Base-by-base conservation (phyloP, 2,329 filamentous ascomycete genomes). In the Phialemonium atrogriseum region DNA sequence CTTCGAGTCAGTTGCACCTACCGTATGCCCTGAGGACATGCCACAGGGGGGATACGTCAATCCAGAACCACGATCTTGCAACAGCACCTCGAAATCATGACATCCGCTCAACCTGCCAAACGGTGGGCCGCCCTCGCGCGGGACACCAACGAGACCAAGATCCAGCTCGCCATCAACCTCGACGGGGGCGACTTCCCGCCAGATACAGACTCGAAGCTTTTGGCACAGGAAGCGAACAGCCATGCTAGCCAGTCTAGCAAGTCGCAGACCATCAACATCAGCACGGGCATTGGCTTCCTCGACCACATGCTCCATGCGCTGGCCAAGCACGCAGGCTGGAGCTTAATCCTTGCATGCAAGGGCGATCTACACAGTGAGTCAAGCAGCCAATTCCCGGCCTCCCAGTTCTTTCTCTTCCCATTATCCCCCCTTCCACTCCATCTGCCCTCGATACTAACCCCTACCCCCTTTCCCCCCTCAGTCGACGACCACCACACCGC, bases 401-500 rank as follows among this genome's bases (percentile, higher is more conserved):
- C 29, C 24, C 21, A 23, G 21, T 23, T n/a, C n/a, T 32, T 8
- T 29, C 21, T 33, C 12, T 23, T 30, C 23, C 21, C 13, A 13
- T 29, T 16, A 20, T 18, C n/a, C 8, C 29, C 22, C 12, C 16
- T 18, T 16, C 20, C 12, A 34, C 10, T 8, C 15, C 18, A 27
- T 20, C 17, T 16, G 25, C 13, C 20, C 24, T n/a, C 18, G 8
- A n/a, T 31, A 5, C 32, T 38, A 14, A 36, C 30, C 7, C n/a
- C n/a, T n/a, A 5, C 20, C 21, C 27, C 26, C 24, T 36, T 15
- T 33, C 12, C 13, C 17, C 13, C 10, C 19, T 31, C 39, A 89
- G 87, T 98, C 57, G 91, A 98, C 64, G 91, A 96, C 70, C 91
- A 98, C 65, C 91, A 98, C 73, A 95, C 89, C 7, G 83, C 88